Conservation (phyloP, 2,329 filamentous ascomycete species). For the Colletotrichum higginsianum region DNA sequence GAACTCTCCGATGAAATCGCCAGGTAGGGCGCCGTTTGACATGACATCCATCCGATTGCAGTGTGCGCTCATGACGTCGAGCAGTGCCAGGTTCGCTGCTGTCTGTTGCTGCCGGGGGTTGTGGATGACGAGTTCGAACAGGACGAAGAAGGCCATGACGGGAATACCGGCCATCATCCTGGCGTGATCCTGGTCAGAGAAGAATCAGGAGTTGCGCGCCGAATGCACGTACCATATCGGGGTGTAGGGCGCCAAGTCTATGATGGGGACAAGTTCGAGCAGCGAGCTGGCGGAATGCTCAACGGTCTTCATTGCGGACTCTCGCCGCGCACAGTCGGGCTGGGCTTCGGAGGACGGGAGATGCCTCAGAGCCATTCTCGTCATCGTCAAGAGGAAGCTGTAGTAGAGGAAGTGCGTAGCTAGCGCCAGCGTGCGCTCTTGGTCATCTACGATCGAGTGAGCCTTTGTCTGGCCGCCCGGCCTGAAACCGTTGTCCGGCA, state of each 20-base stretch:
- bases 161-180: constrained; percentile 53
- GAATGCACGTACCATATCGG: constrained; percentile 46
- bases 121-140: constrained; percentile 59
- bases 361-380: constrained; percentile 46
- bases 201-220: no score
- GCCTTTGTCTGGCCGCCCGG: constrained; percentile 39
- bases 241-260: constrained; percentile 50
- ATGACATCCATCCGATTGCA: constrained; percentile 58
- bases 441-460: constrained; percentile 24
- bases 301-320: constrained; percentile 42
- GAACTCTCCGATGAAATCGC: constrained; percentile 55
- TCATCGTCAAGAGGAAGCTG: constrained; percentile 48
- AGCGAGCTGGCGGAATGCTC: constrained; percentile 47
- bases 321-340: constrained; percentile 35
- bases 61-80: constrained; percentile 58
- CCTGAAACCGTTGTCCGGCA: constrained; percentile 45
- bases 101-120: constrained; percentile 51
- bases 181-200: no score
- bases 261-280: constrained; percentile 48
- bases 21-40: constrained; percentile 53
- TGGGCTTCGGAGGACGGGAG: constrained; percentile 33
- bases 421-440: constrained; percentile 36
- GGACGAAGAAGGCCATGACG: constrained; percentile 54
- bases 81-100: constrained; percentile 52
- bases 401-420: constrained; percentile 49